A percentile compares a stretch with the other conserved stretches of the same genome.
phyloP scores from a whole-genome alignment of 192 early-diverging fungal species.

The Coemansia sp. region DNA sequence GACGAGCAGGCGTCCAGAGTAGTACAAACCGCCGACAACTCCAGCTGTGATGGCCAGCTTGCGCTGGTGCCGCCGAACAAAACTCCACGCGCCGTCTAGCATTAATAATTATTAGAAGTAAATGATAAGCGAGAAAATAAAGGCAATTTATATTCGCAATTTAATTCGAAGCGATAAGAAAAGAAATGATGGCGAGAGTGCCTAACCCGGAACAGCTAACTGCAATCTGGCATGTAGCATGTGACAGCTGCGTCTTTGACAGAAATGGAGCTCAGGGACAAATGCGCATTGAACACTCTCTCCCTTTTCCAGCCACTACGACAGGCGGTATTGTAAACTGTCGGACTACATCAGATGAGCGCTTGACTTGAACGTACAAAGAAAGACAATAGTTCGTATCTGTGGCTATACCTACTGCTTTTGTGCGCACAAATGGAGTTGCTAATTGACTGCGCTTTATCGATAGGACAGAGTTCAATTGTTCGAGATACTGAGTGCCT shows the following conservation, averaged over 20 bases:
- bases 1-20: slow-evolving; percentile 73
- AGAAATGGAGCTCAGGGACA: background rate
- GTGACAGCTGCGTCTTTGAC: background rate
- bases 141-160: background rate
- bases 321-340: background rate
- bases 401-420: background rate
- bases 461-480: background rate
- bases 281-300: background rate
- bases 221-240: background rate
- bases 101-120: slow-evolving; percentile 13
- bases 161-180: background rate
- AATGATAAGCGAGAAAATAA: background rate
- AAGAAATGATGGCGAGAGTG: background rate
- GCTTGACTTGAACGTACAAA: background rate
- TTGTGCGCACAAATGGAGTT: background rate
- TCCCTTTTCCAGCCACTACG: background rate
- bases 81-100: slow-evolving; percentile 59
- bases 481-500: background rate
- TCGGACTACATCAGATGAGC: background rate
- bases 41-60: slow-evolving; percentile 67
- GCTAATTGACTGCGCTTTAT: background rate
- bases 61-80: slow-evolving; percentile 69
- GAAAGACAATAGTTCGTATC: background rate
- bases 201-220: background rate
- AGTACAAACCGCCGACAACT: slow-evolving; percentile 71